phyloP scores from a whole-genome alignment of 164 flowering plant genomes.

The Brasenia schreberi region DNA sequence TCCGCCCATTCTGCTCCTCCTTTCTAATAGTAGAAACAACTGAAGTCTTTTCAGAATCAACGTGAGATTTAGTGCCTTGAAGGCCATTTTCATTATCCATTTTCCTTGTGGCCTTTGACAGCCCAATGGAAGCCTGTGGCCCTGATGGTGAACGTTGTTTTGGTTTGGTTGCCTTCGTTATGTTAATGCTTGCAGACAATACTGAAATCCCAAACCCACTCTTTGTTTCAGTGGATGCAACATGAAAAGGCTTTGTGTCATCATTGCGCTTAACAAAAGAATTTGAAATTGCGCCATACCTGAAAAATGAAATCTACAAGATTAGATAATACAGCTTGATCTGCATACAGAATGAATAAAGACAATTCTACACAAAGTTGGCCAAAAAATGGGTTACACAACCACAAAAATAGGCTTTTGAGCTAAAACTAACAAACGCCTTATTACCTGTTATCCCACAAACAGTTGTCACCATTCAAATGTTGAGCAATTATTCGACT shows the following conservation, averaged over 20 bases:
- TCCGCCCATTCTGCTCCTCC: conserved; percentile 38
- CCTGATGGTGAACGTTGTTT: neutral
- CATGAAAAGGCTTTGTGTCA: conserved; percentile 18
- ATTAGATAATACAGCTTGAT: too few relatives aligned
- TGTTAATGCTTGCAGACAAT: conserved; percentile 15
- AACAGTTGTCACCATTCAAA: conserved; percentile 46
- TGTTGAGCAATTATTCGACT: too few relatives aligned
- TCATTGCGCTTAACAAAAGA: conserved; percentile 51
- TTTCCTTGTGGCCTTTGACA: conserved; percentile 21
- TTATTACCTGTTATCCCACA: conserved; percentile 80
- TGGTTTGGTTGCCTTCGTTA: conserved; percentile 6
- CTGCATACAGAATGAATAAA: neutral
- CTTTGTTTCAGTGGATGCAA: conserved; percentile 19
- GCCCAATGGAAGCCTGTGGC: conserved; percentile 23
- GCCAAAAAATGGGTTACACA: neutral
- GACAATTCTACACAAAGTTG: neutral
- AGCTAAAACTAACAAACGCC: neutral
- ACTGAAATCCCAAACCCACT: conserved; percentile 15
- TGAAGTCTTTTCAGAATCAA: conserved; percentile 27
- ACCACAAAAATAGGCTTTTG: neutral
- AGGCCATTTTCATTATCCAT: neutral
- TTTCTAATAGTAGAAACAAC: conserved; percentile 28
- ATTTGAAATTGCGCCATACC: conserved; percentile 71
- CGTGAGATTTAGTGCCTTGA: conserved; percentile 18
- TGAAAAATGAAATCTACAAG: conserved; percentile 14